Base-by-base conservation (phyloP, 108 stramenopile genomes). In the Phaeodactylum tricornutum region DNA sequence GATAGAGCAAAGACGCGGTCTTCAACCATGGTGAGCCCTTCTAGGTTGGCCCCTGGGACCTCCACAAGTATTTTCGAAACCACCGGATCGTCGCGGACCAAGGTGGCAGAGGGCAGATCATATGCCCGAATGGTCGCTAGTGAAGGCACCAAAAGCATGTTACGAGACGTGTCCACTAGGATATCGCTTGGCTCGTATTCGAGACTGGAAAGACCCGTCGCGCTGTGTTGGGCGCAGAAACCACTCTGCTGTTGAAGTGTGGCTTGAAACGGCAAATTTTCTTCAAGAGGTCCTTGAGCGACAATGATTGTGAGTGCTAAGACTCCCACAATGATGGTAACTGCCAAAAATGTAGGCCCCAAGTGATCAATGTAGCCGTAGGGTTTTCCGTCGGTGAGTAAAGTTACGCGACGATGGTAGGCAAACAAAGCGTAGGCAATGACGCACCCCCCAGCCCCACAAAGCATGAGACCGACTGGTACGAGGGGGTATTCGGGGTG, bases 301-400 rank as follows among this genome's bases (percentile, higher is more conserved):
- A 16, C 12, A 17, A 7, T 43, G 15, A n/a, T n/a, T n/a, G n/a
- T n/a, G n/a, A n/a, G n/a, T n/a, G n/a, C n/a, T n/a, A n/a, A 8
- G 11, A 44, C 29, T 20, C 15, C 55, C 16, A 28, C 26, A 9
- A 7, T 8, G 8, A 51, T 20, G 5, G 36, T 15, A 37, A 38
- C 7, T 4, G 50, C 25, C 8, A 51, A 35, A 17, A 51, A 8
- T 8, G 37, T 12, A 19, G 55, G 55, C 9, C 25, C 55, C 15
- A 48, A 12, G 19, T 45, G 12, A 29, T 57, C 56, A 15, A 26
- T 25, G 38, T 63, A 63, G 9, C 62, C 62, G 28, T 63, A 63
- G 19, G 62, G 55, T 21, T 57, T 57, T 9, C 47, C 20, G 21
- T 54, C 43, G 9, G 2, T 1, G 43, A 63, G 44, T 11, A 63